These are phyloP conservation scores for Hypoxylon sp. DNA, from an alignment of 2,329 filamentous ascomycete species.

Conservation along the genomic window DNA sequence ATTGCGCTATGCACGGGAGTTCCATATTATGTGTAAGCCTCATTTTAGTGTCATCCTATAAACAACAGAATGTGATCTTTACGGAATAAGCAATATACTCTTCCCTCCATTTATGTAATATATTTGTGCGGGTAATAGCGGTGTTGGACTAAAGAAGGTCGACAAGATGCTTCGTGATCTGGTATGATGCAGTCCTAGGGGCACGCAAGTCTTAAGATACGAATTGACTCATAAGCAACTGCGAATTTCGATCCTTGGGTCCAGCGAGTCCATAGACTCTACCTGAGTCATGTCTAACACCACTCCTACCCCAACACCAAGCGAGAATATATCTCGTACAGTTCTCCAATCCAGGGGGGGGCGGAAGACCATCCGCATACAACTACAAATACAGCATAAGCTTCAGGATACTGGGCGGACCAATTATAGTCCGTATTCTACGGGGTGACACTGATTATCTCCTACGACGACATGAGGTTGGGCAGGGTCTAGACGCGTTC, in stretches of 20 bases:
- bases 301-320: not conserved
- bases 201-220: not conserved
- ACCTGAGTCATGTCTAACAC: too few species aligned
- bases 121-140: not conserved
- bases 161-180: not conserved
- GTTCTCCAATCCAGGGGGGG: not conserved
- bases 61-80: too few species aligned
- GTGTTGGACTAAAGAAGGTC: not conserved
- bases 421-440: not conserved
- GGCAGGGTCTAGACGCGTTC: not conserved
- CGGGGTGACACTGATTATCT: conserved; percentile 9
- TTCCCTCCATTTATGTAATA: not conserved
- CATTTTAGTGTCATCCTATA: not conserved
- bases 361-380: conserved; percentile 6
- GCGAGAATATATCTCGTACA: not conserved
- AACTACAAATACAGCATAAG: not conserved
- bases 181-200: not conserved
- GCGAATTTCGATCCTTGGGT: not conserved
- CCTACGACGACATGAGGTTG: conserved; percentile 10
- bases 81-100: not conserved
- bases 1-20: not conserved
- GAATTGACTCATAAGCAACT: not conserved
- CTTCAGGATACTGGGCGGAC: not conserved
- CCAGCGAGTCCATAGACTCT: not conserved
- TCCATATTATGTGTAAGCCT: not conserved